Conservation (phyloP, 2,329 filamentous ascomycete species). For the Botrytis elliptica region DNA sequence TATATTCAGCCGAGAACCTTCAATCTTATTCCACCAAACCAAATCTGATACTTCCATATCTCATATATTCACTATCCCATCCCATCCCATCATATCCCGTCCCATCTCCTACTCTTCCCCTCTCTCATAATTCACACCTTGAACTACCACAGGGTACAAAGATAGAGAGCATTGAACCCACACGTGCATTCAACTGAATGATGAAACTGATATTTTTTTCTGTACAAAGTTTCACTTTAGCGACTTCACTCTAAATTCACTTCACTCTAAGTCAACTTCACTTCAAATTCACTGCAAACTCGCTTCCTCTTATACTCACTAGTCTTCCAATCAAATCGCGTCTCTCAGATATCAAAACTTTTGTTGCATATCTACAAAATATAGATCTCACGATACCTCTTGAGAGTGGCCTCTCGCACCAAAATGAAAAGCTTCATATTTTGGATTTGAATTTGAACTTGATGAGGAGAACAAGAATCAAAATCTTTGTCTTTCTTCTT, state of each 20-base stretch:
- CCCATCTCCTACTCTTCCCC: background rate
- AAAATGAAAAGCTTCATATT: background rate
- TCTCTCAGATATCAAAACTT: background rate
- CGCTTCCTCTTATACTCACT: background rate
- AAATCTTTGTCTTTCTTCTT: background rate
- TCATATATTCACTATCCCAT: background rate
- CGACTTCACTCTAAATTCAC: background rate
- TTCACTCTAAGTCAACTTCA: background rate
- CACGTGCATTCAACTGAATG: background rate
- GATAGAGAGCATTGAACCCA: background rate
- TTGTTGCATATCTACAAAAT: constrained; percentile 6
- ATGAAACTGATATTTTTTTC: background rate
- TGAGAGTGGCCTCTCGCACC: background rate
- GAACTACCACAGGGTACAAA: background rate
- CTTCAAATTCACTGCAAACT: background rate
- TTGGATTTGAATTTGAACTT: background rate
- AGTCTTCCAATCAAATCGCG: background rate
- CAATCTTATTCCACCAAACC: background rate
- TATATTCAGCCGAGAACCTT: background rate
- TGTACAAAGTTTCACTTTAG: background rate
- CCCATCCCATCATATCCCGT: no score
- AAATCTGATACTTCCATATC: background rate
- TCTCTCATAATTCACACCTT: background rate
- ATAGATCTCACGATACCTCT: background rate
- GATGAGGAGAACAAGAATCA: background rate